Evolutionary conservation across 1,139 yeast genomes (phyloP), one percentile per base, ranked within the genome.

Genomic region (Saccharomyces pastorianus): DNA sequence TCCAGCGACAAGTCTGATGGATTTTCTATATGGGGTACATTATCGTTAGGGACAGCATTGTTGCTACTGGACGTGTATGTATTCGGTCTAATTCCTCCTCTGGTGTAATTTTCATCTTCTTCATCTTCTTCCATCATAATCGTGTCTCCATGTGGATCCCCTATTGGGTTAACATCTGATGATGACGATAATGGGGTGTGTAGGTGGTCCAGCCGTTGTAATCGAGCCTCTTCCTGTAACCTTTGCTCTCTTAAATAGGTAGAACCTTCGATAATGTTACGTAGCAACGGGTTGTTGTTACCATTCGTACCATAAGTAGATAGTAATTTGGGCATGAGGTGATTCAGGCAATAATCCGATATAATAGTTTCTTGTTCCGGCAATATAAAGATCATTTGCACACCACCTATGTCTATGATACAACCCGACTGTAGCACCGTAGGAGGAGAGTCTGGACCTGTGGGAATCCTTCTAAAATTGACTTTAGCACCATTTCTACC

Each of bases 311-410:
- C 69, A 51, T 62, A 64, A 23, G 58, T 57, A 3, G 64, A 58
- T 28, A 62, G 59, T 23, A 73, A 51, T 53, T 63, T 69, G 14
- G 71, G 64, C 3, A 68, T 64, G 48, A 77, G 61, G 28, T 70
- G 62, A 28, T 70, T 72, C 56, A 83, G 70, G 65, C 84, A 76
- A 56, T 73, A 71, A 41, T 73, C 77, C 52, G 82, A 78, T 23
- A 86, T 76, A 31, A 71, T 72, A 1, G 97, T 96, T 11, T 83
- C 82, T 7, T 88, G 82, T 38, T 90, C 97, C 0, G 98, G 98
- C 58, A 93, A 74, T 46, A 93, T 91, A 69, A 93, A 93, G 96
- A 93, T 90, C 98, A 93, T 93, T 71, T 93, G 98, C 13, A 96
- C 89, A 5, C 97, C 97, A 9, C 98, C 98, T 51, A 93, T 83